phyloP scores from a whole-genome alignment of 1,139 yeast species.

The Pichia sp. region DNA sequence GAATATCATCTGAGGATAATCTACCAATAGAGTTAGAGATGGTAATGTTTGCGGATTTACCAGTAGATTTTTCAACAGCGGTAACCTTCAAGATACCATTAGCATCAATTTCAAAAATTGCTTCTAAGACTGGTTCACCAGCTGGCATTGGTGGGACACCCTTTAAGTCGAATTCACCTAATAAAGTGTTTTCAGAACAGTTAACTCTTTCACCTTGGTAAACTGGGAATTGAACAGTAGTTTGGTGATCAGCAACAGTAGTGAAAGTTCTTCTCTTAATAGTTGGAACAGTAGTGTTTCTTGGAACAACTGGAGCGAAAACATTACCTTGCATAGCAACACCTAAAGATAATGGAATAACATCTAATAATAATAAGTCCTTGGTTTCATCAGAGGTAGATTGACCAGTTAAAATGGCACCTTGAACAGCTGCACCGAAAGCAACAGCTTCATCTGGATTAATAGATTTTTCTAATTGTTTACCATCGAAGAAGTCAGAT shows the following conservation, averaged over 20 bases:
- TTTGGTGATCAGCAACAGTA: constrained; percentile 99
- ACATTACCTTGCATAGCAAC: constrained; percentile 99
- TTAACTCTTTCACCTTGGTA: constrained; percentile 99
- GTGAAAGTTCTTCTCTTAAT: constrained; percentile 99
- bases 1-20: constrained; percentile 95
- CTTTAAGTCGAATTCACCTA: constrained; percentile 99
- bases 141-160: constrained; percentile 99
- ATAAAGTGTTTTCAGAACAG: constrained; percentile 98
- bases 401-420: constrained; percentile 98
- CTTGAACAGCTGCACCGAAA: constrained; percentile 99
- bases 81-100: constrained; percentile 99
- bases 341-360: constrained; percentile 98
- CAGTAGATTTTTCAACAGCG: constrained; percentile 98
- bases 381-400: constrained; percentile 89
- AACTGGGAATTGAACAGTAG: constrained; percentile 99
- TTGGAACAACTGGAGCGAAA: constrained; percentile 98
- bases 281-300: constrained; percentile 99
- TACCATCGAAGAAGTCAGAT: constrained; percentile 84
- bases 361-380: constrained; percentile 96
- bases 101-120: constrained; percentile 99
- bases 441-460: constrained; percentile 99
- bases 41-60: constrained; percentile 99
- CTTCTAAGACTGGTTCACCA: constrained; percentile 99
- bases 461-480: constrained; percentile 88
- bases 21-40: constrained; percentile 99